These are phyloP conservation scores for Vitis hybrid DNA, from an alignment of 177 flowering plant genomes.

Conservation along the genomic window DNA sequence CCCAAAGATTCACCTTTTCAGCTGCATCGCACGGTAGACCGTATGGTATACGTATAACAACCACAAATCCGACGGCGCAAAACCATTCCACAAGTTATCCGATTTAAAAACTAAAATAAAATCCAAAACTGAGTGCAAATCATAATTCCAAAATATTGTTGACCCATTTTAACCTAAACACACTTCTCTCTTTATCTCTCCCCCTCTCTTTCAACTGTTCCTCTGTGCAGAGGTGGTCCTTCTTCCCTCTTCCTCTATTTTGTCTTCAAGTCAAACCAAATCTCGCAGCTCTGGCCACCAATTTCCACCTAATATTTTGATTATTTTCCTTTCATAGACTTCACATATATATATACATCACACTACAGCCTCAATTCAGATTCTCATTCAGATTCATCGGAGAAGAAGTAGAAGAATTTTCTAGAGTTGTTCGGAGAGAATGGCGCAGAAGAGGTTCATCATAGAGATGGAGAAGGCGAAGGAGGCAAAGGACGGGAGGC, in stretches of 20 bases:
- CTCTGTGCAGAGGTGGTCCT: background rate
- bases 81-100: no score
- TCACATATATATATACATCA: background rate
- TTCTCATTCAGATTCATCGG: background rate
- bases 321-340: background rate
- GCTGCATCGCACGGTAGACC: no score
- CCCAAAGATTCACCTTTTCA: no score
- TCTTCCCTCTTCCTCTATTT: background rate
- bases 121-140: no score
- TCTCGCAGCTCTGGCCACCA: background rate
- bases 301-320: background rate
- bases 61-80: no score
- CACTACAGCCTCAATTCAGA: no score
- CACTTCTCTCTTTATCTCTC: no score
- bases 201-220: background rate
- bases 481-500: slow-evolving; percentile 48
- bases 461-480: slow-evolving; percentile 69
- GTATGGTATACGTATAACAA: no score
- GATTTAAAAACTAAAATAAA: no score
- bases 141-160: no score
- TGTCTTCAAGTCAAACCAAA: background rate
- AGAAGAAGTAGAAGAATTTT: background rate
- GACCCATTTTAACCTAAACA: no score
- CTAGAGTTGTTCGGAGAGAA: background rate
- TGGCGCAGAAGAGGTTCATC: slow-evolving; percentile 49